These are phyloP conservation scores for Leccinum angustisporum DNA, from an alignment of 1,284 basidiomycete genomes.

Conservation along the genomic window DNA sequence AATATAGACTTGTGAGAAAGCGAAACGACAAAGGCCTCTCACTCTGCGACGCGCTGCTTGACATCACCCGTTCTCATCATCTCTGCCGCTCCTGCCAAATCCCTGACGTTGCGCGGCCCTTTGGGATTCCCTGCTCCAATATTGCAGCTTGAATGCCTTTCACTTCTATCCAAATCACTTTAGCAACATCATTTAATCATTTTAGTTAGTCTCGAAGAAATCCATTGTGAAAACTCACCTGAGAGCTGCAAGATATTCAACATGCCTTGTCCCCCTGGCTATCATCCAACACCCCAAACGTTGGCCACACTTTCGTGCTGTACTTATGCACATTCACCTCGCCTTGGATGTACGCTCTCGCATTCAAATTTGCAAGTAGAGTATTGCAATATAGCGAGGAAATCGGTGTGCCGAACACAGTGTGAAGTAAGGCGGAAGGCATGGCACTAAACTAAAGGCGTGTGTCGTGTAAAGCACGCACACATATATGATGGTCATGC, in stretches of 20 bases:
- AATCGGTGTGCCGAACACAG: background rate
- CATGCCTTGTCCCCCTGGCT: background rate
- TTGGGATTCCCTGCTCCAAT: too few species aligned
- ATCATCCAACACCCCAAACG: background rate
- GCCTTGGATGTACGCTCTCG: background rate
- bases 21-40: too few species aligned
- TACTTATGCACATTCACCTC: background rate
- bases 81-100: too few species aligned
- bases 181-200: background rate
- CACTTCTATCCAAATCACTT: background rate
- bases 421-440: background rate
- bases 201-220: background rate
- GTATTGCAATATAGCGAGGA: background rate
- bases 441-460: background rate
- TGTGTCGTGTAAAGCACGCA: background rate
- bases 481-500: background rate
- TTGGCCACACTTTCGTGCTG: background rate
- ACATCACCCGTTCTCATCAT: too few species aligned
- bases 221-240: background rate
- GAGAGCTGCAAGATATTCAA: background rate
- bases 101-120: too few species aligned
- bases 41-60: too few species aligned
- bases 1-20: background rate
- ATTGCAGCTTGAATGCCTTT: background rate
- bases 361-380: background rate